Evolutionary conservation across 306 rosid genomes (phyloP).

Genomic region (Quercus alba): DNA sequence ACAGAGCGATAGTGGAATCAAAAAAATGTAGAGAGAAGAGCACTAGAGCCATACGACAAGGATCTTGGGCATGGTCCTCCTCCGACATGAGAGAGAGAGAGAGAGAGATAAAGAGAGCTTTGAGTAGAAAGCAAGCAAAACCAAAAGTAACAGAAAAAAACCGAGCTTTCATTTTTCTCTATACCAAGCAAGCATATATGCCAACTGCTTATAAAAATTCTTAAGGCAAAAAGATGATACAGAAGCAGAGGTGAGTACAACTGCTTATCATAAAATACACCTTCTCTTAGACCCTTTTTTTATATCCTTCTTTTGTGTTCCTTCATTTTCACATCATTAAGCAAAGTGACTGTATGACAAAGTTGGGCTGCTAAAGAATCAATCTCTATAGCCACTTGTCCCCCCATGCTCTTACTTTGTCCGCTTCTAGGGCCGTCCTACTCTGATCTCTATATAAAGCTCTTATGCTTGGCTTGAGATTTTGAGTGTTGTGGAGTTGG

Average conservation of each 20-base stretch:
- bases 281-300: constrained; percentile 38
- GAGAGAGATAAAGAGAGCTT: constrained; percentile 22
- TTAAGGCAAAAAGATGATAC: constrained; percentile 26
- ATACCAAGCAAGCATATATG: constrained; percentile 86
- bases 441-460: constrained; percentile 16
- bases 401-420: constrained; percentile 18
- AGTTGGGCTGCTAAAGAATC: constrained; percentile 57
- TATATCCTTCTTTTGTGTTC: constrained; percentile 17
- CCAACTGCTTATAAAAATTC: constrained; percentile 37
- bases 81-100: not conserved
- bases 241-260: constrained; percentile 29
- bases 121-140: constrained; percentile 90
- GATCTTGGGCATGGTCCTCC: not conserved
- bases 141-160: constrained; percentile 34
- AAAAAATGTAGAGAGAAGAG: not conserved
- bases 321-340: constrained; percentile 43
- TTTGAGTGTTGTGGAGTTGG: constrained; percentile 31
- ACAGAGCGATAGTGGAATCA: too few species aligned
- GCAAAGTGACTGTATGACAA: constrained; percentile 48
- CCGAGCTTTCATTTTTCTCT: constrained; percentile 46
- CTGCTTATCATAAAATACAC: constrained; percentile 44
- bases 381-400: constrained; percentile 60
- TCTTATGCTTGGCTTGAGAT: constrained; percentile 20
- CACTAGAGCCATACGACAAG: constrained; percentile 1
- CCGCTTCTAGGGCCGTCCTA: constrained; percentile 24